Evolutionary conservation across 305 asterid genomes (phyloP), one percentile per base, ranked within the genome.

Genomic region (Plantago lanceolata): DNA sequence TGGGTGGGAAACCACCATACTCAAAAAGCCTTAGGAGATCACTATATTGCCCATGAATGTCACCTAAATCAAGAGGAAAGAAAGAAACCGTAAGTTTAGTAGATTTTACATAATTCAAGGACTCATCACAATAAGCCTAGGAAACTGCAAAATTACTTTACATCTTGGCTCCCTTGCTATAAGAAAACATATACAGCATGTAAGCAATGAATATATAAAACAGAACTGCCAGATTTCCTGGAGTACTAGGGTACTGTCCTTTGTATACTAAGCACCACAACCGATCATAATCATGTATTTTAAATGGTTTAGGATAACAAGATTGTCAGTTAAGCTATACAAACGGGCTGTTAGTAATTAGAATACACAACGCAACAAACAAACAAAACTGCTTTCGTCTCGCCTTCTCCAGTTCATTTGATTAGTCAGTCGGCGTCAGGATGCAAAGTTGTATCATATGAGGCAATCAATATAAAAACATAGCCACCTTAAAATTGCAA

Each of bases 1-100:
- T 66, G 0, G 87, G 87, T 59, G 85, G 87, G 65, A 79, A 82
- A 65, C 87, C 81, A 4, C 85, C 87, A 40, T 79, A 82, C 72
- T 82, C 87, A 43, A 82, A 82, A 65, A 82, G 87, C 84, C 87
- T 79, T 63, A 82, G 57, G 50, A 82, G 87, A 59, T 82, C 87
- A 54, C 87, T 82, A 49, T 82, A 82, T 67, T 82, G 87, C 55
- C 87, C 87, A 63, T 82, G 87, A 67, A 82, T 82, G 65, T 82
- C 87, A 68, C 87, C 87, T 82, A 76, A 67, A 60, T 61, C 44
- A 64, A 57, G 33, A 57, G 58, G 13, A 28, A 40, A 52, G 0
- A 20, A 50, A 61, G 43, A 58, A 29, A 14, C 48, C 59, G 35
- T 71, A 54, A 68, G 67, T 63, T 61, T 65, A 73, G 51, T 13